Evolutionary conservation across 805 yeast genomes (phyloP), one percentile per base, ranked within the genome.

Genomic region (Barnettozyma botsteinii): DNA sequence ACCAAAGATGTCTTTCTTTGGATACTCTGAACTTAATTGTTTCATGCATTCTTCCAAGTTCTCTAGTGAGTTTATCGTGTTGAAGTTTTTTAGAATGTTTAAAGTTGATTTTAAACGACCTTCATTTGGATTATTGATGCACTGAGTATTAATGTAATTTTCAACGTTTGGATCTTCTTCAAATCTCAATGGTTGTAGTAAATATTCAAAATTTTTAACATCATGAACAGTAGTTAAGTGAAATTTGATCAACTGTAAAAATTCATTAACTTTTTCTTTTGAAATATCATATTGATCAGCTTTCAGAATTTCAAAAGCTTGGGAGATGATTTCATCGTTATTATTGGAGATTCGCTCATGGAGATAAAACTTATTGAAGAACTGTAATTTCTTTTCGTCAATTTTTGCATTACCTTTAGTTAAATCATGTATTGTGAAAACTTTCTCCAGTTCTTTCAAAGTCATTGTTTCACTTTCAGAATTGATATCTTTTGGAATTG

Each of bases 341-440:
- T 46, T 42, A 27, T 71, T 62, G 2, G 56, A 51, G 13, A 85
- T 53, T 38, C 67, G 66, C 29, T 58, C 47, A 5, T 61, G 60
- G 29, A 88, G 61, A 55, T 84, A 86, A 43, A 70, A 72, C 52
- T 84, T 85, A 61, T 93, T 89, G 64, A 93, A 85, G 57, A 65
- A 85, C 49, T 69, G 66, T 39, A 93, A 69, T 59, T 93, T 91
- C 39, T 73, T 70, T 43, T 77, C 79, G 48, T 85, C 88, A 7
- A 93, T 96, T 57, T 88, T 91, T 13, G 96, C 94, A 62, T 89
- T 89, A 1, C 98, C 98, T 53, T 78, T 87, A 11, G 98, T 91
- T 50, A 93, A 69, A 19, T 84, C 79, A 41, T 79, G 79, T 28
- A 88, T 56, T 13, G 77, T 67, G 56, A 93, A 93, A 19, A 59